A percentile compares a stretch with the other conserved stretches of the same genome.
phyloP scores from a whole-genome alignment of 192 early-diverging fungal species.

The Linnemannia exigua region DNA sequence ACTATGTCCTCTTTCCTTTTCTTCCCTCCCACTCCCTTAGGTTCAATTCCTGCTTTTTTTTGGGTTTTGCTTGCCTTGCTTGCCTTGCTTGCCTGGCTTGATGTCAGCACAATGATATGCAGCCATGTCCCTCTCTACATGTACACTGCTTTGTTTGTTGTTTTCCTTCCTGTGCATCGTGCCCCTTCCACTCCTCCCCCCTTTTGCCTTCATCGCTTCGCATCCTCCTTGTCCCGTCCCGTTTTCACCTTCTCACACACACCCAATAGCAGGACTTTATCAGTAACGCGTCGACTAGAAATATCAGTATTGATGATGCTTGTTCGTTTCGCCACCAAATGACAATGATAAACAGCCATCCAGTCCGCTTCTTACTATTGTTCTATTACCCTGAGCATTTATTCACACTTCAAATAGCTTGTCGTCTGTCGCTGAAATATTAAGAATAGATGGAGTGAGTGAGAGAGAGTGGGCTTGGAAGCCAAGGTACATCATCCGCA shows the following conservation, averaged over 20 bases:
- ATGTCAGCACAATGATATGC: not conserved
- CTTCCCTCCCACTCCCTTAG: not conserved
- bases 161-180: not conserved
- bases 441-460: too few species aligned
- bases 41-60: not conserved
- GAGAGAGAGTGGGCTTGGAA: too few species aligned
- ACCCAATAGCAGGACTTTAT: not conserved
- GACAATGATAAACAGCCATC: too few species aligned
- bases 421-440: too few species aligned
- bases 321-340: constrained; percentile 11
- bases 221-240: not conserved
- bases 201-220: not conserved
- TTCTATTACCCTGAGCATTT: too few species aligned
- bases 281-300: not conserved
- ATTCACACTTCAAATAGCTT: too few species aligned
- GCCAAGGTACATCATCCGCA: not conserved
- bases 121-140: too few species aligned
- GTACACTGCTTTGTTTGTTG: not conserved
- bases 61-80: not conserved
- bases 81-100: not conserved
- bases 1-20: not conserved
- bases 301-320: not conserved
- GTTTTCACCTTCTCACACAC: not conserved
- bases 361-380: too few species aligned
- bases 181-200: not conserved